A percentile compares a stretch with the other conserved stretches of the same genome.
These are phyloP conservation scores for Talaromyces sp. DNA, from an alignment of 2,329 filamentous ascomycete species.

Conservation along the genomic window DNA sequence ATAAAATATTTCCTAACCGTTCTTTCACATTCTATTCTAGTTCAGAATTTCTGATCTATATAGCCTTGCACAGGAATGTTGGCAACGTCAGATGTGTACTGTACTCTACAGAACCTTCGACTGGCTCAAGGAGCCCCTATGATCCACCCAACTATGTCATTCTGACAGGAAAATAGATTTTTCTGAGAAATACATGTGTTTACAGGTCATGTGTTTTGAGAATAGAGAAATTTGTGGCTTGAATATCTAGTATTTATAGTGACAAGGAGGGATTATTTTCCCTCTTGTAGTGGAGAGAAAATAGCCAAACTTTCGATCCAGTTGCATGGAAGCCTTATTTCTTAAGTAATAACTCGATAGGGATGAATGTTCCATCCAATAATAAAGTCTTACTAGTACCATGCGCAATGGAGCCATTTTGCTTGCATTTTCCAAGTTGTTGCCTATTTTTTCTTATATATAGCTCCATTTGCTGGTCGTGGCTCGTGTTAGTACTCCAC, in stretches of 20 bases:
- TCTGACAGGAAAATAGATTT: not conserved
- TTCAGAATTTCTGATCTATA: slow-evolving; percentile 6
- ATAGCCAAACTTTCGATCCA: not conserved
- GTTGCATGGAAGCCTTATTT: not conserved
- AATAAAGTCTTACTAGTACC: not conserved
- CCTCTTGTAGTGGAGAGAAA: not conserved
- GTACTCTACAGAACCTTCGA: not conserved
- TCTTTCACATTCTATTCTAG: slow-evolving; percentile 14
- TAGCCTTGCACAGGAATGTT: slow-evolving; percentile 8
- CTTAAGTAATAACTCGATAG: not conserved
- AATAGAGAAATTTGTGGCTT: slow-evolving; percentile 12
- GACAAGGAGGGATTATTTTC: not conserved
- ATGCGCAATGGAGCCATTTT: not conserved
- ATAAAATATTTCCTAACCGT: not conserved
- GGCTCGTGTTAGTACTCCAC: too few species aligned
- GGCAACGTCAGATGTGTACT: slow-evolving; percentile 12
- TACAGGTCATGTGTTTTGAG: slow-evolving; percentile 9
- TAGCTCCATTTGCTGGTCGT: not conserved
- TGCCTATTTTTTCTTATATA: slow-evolving; percentile 2
- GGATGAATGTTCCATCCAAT: not conserved
- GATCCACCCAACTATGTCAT: slow-evolving; percentile 14
- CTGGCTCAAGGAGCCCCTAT: not conserved
- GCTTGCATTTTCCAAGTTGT: not conserved
- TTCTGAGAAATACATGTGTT: not conserved
- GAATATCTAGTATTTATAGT: slow-evolving; percentile 8